Base-by-base conservation (phyloP, 352 stramenopile species). In the Globisporangium solare region DNA sequence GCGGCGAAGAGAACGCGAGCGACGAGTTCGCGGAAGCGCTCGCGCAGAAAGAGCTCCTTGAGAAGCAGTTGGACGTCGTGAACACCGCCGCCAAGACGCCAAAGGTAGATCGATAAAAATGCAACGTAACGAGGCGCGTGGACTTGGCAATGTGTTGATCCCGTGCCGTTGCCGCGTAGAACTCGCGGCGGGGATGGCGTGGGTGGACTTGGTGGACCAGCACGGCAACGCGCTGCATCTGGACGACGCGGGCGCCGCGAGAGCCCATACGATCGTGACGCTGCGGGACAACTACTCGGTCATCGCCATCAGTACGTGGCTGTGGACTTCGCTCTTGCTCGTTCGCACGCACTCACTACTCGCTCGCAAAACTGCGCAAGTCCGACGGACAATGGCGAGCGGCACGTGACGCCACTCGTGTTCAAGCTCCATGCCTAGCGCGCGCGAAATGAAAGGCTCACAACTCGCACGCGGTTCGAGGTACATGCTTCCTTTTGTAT, bases 61-160 rank as follows among this genome's bases (percentile, higher is more conserved):
- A 88, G 55, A 71, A 58, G 21, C 71, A 90, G 18, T 58, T 90
- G 14, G 65, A 87, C 40, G 67, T 83, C 18, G 52, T 90, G 17
- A 70, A 66, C 39, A 40, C 55, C 18, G 80, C 80, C 7, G 64
- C 72, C 24, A 78, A 67, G 27, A 79, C 27, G 67, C 70, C 11
- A 87, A 85, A 82, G 77, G 79, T 86, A 47, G 2, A 31, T 3
- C 13, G 8, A 22, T 41, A n/a, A 5, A n/a, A n/a, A 1, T n/a
- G 13, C 10, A 6, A n/a, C n/a, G n/a, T n/a, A n/a, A n/a, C n/a
- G n/a, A 10, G 4, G 11, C 13, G n/a, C 48, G 40, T 35, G n/a
- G 18, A 37, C 8, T 20, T 54, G 35, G n/a, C 27, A 15, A 24
- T n/a, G 6, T 27, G 0, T 35, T 45, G 57, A 8, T 15, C 55